Conservation (phyloP, 441 rosid species). For the Geranium incanum region DNA sequence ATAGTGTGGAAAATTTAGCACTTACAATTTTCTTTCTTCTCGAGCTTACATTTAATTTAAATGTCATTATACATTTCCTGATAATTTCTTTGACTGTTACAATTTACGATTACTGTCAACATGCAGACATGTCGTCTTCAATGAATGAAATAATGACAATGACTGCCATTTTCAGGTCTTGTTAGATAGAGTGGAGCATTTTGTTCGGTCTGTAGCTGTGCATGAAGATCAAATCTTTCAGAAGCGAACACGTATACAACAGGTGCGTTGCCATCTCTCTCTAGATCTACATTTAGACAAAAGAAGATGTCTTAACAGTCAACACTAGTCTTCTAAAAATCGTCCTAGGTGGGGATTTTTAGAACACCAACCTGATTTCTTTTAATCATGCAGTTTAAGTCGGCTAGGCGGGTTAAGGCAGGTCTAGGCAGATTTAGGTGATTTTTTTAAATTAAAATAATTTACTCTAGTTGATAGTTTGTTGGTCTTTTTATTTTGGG, state of each 20-base stretch:
- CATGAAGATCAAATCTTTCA: conserved; percentile 91
- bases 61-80: not conserved
- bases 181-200: conserved; percentile 76
- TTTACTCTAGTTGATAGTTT: too few species aligned
- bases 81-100: not conserved
- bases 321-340: too few species aligned
- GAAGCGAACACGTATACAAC: conserved; percentile 83
- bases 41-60: not conserved
- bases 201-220: conserved; percentile 72
- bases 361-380: too few species aligned
- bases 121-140: not conserved
- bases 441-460: too few species aligned
- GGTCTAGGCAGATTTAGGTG: too few species aligned
- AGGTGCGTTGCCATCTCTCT: conserved; percentile 30
- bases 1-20: not conserved
- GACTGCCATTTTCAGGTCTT: conserved; percentile 40
- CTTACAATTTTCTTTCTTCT: not conserved
- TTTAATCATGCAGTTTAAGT: too few species aligned
- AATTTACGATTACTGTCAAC: not conserved
- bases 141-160: not conserved
- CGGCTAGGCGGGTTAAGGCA: too few species aligned
- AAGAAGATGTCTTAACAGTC: not conserved
- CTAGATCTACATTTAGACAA: not conserved
- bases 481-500: too few species aligned
- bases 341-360: too few species aligned